Evolutionary conservation across 2,329 filamentous ascomycete genomes (phyloP).

Genomic region (Thermomyces lanuginosus): DNA sequence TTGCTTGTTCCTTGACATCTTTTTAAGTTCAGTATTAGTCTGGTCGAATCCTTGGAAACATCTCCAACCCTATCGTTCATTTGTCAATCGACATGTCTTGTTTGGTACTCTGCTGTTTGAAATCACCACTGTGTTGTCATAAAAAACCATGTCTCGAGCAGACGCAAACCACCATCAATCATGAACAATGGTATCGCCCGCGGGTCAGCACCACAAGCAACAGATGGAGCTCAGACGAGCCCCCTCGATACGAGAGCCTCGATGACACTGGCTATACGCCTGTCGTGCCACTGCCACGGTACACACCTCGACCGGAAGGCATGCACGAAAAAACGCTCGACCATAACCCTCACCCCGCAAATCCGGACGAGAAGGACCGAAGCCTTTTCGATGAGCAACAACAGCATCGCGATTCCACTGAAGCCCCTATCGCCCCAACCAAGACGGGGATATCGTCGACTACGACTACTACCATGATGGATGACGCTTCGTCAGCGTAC

Average conservation of each 20-base stretch:
- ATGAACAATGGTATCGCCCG: too few species aligned
- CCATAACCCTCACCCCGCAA: conserved; percentile 15
- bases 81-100: too few species aligned
- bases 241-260: conserved; percentile 7
- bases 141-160: too few species aligned
- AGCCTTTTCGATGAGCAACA: conserved; percentile 21
- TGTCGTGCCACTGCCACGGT: conserved; percentile 23
- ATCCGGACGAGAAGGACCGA: conserved; percentile 5
- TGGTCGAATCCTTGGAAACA: too few species aligned
- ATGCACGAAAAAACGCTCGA: conserved; percentile 25
- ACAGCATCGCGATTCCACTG: conserved; percentile 11
- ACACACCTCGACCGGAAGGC: conserved; percentile 24
- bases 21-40: too few species aligned
- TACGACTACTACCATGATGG: conserved; percentile 4
- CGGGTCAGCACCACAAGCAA: too few species aligned
- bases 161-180: too few species aligned
- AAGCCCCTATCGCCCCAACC: conserved; percentile 7
- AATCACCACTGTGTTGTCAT: too few species aligned
- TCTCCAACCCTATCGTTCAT: too few species aligned
- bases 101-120: too few species aligned
- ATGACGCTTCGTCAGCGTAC: conserved; percentile 24
- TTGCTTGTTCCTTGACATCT: too few species aligned
- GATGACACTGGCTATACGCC: conserved; percentile 18
- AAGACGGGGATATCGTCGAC: conserved; percentile 13
- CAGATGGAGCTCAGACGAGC: too few species aligned